Evolutionary conservation across 2,329 filamentous ascomycete genomes (phyloP).

Genomic region (Cordyceps fumosorosea): DNA sequence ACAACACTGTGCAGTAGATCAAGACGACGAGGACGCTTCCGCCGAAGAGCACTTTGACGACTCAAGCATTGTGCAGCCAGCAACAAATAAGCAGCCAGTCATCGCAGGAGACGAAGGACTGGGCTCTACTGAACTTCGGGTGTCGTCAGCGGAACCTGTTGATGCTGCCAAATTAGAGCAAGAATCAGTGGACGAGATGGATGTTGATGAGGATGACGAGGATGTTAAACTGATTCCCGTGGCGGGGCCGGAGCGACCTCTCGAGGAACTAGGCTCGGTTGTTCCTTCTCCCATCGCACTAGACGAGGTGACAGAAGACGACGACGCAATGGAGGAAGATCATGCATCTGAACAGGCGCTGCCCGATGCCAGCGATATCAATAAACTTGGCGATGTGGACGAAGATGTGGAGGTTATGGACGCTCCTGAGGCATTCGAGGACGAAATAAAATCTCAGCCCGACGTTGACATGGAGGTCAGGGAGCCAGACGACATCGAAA

Average conservation of each 20-base stretch:
- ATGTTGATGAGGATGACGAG: background rate
- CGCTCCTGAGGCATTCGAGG: background rate
- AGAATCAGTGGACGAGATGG: background rate
- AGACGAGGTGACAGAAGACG: background rate
- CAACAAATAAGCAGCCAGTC: background rate
- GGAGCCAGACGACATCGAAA: slow-evolving; percentile 3
- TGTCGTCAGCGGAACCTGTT: background rate
- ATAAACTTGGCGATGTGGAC: background rate
- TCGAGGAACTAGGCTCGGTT: background rate
- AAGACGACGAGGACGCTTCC: background rate
- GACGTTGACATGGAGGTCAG: slow-evolving; percentile 4
- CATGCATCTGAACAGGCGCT: background rate
- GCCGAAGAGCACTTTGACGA: slow-evolving; percentile 4
- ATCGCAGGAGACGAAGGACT: background rate
- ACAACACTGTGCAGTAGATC: background rate
- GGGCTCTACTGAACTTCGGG: background rate
- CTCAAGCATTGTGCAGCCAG: background rate
- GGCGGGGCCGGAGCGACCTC: background rate
- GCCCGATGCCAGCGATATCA: background rate
- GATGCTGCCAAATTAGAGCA: background rate
- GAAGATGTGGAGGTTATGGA: background rate
- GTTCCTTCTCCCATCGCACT: background rate
- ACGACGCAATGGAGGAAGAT: background rate
- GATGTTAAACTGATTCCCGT: background rate
- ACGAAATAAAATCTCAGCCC: background rate